A percentile compares a stretch with the other conserved stretches of the same genome.
Conservation (phyloP, 768 basidiomycete genomes). For the Leccinum subgranulosum region DNA sequence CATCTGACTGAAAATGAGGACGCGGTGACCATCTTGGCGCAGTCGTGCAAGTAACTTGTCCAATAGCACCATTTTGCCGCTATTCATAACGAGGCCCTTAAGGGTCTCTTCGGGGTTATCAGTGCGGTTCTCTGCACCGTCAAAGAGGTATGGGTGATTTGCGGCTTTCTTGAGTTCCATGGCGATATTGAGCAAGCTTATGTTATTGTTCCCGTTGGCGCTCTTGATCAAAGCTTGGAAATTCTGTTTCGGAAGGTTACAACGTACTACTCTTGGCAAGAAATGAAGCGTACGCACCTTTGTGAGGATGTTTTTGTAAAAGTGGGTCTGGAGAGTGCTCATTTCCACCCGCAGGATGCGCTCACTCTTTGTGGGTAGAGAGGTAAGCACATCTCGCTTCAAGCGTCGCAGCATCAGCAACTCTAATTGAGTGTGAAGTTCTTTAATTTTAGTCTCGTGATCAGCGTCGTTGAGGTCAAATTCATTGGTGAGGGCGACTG, state of each 20-base stretch:
- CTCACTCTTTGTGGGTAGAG: conserved; percentile 96
- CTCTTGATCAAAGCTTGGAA: conserved; percentile 91
- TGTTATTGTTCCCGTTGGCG: conserved; percentile 84
- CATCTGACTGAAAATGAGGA: conserved; percentile 99
- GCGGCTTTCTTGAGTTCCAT: conserved; percentile 99
- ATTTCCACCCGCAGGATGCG: conserved; percentile 97
- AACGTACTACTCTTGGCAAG: background rate
- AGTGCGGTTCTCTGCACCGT: conserved; percentile 78
- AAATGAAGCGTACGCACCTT: conserved; percentile 48
- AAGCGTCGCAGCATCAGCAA: conserved; percentile 91
- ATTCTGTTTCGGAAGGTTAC: conserved; percentile 52
- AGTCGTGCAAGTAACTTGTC: conserved; percentile 94
- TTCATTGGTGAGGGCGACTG: conserved; percentile 90
- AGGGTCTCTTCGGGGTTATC: conserved; percentile 76
- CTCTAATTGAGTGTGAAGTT: conserved; percentile 90
- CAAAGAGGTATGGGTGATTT: conserved; percentile 97
- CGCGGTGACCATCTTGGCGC: conserved; percentile 90
- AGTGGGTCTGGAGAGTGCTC: conserved; percentile 93
- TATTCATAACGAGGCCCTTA: conserved; percentile 98
- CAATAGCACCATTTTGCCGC: conserved; percentile 96
- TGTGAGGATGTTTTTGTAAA: conserved; percentile 97
- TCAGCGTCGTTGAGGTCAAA: conserved; percentile 93
- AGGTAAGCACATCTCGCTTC: conserved; percentile 95
- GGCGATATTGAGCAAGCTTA: conserved; percentile 95
- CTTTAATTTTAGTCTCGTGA: conserved; percentile 93